These are phyloP conservation scores for Fusarium acutatum DNA, from an alignment of 2,329 filamentous ascomycete genomes.

Conservation along the genomic window DNA sequence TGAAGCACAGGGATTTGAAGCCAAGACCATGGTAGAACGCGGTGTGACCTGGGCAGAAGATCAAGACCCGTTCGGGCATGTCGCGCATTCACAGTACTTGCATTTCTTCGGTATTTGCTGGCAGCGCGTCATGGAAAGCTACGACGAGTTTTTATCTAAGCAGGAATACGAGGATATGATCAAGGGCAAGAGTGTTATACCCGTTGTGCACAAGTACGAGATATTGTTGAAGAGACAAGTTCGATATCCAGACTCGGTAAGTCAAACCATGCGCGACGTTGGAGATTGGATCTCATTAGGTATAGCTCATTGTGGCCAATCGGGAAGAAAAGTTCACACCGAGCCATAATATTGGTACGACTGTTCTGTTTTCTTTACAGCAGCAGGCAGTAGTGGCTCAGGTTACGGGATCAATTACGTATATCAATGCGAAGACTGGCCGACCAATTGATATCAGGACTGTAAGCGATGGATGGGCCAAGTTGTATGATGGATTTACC, in stretches of 20 bases:
- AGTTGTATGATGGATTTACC: background rate
- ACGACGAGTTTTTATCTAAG: background rate
- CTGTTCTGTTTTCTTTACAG: background rate
- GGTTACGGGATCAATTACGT: background rate
- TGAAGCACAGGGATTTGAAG: background rate
- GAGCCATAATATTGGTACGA: background rate
- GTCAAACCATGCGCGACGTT: background rate
- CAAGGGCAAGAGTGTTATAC: background rate
- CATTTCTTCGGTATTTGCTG: background rate
- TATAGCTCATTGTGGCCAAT: background rate
- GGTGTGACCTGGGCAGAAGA: background rate
- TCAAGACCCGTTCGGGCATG: background rate
- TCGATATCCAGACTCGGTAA: background rate
- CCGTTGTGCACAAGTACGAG: background rate
- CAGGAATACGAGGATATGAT: background rate
- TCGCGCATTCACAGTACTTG: background rate
- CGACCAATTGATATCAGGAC: background rate
- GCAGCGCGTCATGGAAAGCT: background rate
- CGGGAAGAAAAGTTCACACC: background rate
- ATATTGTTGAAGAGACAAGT: background rate
- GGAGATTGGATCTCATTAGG: background rate
- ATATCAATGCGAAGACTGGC: background rate
- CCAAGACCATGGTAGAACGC: background rate
- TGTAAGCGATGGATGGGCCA: background rate
- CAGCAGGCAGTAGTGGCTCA: background rate